Percentiles rank a stretch among this genome's conserved stretches.
Conservation (phyloP, 1,284 basidiomycete genomes). For the Flammula alnicola region DNA sequence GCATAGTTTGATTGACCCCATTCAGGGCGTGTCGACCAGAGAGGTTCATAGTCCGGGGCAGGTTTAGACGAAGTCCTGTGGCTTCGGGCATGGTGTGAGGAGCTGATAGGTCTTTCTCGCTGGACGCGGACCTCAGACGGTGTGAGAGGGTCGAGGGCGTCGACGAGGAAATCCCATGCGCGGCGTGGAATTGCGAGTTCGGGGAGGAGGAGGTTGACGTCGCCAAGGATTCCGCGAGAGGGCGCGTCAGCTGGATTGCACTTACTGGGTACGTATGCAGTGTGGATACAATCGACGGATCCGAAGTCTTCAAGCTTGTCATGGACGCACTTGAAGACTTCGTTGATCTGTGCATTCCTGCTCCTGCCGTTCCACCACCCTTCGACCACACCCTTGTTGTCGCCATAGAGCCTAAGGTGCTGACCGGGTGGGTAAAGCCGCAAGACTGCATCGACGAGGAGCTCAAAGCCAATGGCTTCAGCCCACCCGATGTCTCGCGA, state of each 20-base stretch:
- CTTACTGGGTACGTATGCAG: conserved; percentile 34
- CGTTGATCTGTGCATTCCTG: conserved; percentile 28
- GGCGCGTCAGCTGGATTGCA: conserved; percentile 46
- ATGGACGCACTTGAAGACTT: conserved; percentile 37
- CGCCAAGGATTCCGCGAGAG: conserved; percentile 39
- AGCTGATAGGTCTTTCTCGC: background rate
- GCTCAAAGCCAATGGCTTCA: conserved; percentile 40
- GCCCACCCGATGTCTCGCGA: conserved; percentile 41
- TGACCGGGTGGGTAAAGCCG: background rate
- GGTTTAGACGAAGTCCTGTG: background rate
- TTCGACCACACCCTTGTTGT: conserved; percentile 45
- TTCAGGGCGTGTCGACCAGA: too few species aligned
- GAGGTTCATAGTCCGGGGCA: too few species aligned
- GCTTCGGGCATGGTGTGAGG: background rate
- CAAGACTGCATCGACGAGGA: conserved; percentile 34
- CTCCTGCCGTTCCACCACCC: conserved; percentile 42
- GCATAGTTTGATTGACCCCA: background rate
- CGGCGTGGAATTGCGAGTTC: conserved; percentile 31
- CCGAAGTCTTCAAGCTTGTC: conserved; percentile 30
- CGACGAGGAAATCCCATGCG: conserved; percentile 32
- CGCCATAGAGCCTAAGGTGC: conserved; percentile 35
- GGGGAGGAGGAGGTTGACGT: conserved; percentile 34
- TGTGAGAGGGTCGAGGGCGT: conserved; percentile 25
- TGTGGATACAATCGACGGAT: conserved; percentile 31
- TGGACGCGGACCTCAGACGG: conserved; percentile 11